Evolutionary conservation across 2,329 filamentous ascomycete species (phyloP).

Genomic region (Teratosphaeria epicoccoides): DNA sequence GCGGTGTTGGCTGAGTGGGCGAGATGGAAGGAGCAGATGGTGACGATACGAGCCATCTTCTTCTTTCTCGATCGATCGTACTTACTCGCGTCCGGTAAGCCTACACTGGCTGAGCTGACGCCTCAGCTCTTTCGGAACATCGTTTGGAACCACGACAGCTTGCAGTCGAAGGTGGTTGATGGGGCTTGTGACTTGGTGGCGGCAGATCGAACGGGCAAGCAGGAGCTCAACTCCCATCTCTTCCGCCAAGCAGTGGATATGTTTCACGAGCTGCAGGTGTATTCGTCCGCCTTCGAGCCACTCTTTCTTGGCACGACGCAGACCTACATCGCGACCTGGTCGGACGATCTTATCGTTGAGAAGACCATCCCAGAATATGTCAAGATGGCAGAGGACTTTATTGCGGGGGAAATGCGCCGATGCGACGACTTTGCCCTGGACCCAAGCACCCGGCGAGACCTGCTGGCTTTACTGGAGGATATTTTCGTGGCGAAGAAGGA

Average conservation of each 20-base stretch:
- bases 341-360: constrained; percentile 51
- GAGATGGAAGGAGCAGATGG: constrained; percentile 67
- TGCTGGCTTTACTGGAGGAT: constrained; percentile 63
- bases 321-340: constrained; percentile 59
- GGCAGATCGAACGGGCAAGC: constrained; percentile 51
- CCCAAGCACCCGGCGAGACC: constrained; percentile 65
- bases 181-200: constrained; percentile 70
- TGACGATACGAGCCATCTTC: constrained; percentile 76
- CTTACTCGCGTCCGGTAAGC: constrained; percentile 61
- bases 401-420: constrained; percentile 60
- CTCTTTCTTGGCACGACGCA: constrained; percentile 58
- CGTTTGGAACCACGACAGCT: constrained; percentile 43
- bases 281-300: constrained; percentile 69
- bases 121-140: constrained; percentile 61
- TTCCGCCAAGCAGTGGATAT: constrained; percentile 68
- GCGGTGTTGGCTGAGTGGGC: constrained; percentile 56
- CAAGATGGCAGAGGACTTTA: constrained; percentile 54
- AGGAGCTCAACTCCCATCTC: constrained; percentile 48
- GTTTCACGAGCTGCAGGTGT: constrained; percentile 75
- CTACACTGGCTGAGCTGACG: constrained; percentile 71
- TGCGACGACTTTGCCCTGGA: constrained; percentile 77
- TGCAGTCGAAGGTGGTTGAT: constrained; percentile 47
- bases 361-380: constrained; percentile 66
- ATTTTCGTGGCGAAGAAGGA: constrained; percentile 61
- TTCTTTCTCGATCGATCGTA: constrained; percentile 90